Percentiles rank a stretch among this genome's conserved stretches.
These are phyloP conservation scores for Podaxis mareebaensis DNA, from an alignment of 768 basidiomycete species.

Conservation along the genomic window DNA sequence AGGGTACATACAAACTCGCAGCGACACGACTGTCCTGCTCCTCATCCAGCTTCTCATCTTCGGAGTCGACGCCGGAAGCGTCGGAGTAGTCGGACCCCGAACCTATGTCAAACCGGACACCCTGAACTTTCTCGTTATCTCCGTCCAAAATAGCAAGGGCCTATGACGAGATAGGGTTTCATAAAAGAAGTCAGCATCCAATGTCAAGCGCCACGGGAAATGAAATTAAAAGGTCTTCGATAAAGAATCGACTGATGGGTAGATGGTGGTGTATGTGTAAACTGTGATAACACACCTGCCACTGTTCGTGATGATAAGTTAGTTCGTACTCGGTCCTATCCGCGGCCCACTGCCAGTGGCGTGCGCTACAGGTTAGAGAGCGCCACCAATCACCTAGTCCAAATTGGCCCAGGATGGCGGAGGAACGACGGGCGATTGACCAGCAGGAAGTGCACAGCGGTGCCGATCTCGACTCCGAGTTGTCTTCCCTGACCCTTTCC, in stretches of 20 bases:
- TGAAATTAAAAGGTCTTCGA: not conserved
- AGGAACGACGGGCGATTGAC: not conserved
- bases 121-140: slow-evolving; percentile 1
- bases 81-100: not conserved
- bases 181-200: not conserved
- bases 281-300: slow-evolving; percentile 39
- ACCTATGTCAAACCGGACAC: not conserved
- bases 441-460: not conserved
- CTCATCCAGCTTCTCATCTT: slow-evolving; percentile 14
- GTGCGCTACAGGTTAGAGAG: slow-evolving; percentile 27
- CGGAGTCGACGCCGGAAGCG: not conserved
- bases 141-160: slow-evolving; percentile 23
- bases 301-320: slow-evolving; percentile 42
- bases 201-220: not conserved
- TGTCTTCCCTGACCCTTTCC: not conserved
- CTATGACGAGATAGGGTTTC: not conserved
- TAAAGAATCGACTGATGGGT: not conserved
- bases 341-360: slow-evolving; percentile 46
- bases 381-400: slow-evolving; percentile 15
- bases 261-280: not conserved
- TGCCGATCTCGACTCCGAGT: not conserved
- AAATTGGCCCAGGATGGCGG: slow-evolving; percentile 1
- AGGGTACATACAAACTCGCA: slow-evolving; percentile 43
- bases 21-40: slow-evolving; percentile 29
- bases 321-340: slow-evolving; percentile 47